Conservation (phyloP, 1,284 basidiomycete genomes). For the Irpex sp. region DNA sequence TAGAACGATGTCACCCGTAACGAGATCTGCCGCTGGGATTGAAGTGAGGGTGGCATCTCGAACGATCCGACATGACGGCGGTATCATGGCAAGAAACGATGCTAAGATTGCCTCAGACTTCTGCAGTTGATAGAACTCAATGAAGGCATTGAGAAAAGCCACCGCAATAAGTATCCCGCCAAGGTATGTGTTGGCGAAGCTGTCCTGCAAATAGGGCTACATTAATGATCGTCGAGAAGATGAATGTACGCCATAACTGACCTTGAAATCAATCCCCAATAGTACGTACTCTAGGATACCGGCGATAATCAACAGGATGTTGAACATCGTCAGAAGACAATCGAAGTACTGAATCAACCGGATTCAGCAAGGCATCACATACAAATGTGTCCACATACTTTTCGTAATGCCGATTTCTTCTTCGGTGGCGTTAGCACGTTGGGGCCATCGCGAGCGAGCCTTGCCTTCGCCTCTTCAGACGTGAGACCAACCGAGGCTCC, state of each 20-base stretch:
- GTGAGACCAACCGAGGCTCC: slow-evolving; percentile 49
- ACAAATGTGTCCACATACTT: slow-evolving; percentile 37
- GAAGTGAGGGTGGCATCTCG: slow-evolving; percentile 55
- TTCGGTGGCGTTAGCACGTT: slow-evolving; percentile 67
- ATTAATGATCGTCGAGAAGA: background rate
- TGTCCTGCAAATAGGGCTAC: slow-evolving; percentile 34
- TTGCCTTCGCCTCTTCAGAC: slow-evolving; percentile 46
- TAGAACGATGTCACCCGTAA: slow-evolving; percentile 67
- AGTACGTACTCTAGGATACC: slow-evolving; percentile 64
- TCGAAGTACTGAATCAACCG: slow-evolving; percentile 49
- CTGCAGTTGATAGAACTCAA: slow-evolving; percentile 70
- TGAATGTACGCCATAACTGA: slow-evolving; percentile 19
- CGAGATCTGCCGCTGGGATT: slow-evolving; percentile 61
- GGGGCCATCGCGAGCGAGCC: slow-evolving; percentile 51
- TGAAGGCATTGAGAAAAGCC: slow-evolving; percentile 66
- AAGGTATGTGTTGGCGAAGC: slow-evolving; percentile 65
- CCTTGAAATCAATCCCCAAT: slow-evolving; percentile 59
- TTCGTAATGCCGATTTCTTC: slow-evolving; percentile 61
- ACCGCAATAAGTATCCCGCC: slow-evolving; percentile 68
- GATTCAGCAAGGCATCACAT: slow-evolving; percentile 3
- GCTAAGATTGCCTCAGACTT: slow-evolving; percentile 70
- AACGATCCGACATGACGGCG: slow-evolving; percentile 61
- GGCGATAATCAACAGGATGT: slow-evolving; percentile 60
- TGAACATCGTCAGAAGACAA: slow-evolving; percentile 63
- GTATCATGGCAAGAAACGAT: slow-evolving; percentile 70